Evolutionary conservation across 306 rosid genomes (phyloP).

Genomic region (Acacia acuminata): DNA sequence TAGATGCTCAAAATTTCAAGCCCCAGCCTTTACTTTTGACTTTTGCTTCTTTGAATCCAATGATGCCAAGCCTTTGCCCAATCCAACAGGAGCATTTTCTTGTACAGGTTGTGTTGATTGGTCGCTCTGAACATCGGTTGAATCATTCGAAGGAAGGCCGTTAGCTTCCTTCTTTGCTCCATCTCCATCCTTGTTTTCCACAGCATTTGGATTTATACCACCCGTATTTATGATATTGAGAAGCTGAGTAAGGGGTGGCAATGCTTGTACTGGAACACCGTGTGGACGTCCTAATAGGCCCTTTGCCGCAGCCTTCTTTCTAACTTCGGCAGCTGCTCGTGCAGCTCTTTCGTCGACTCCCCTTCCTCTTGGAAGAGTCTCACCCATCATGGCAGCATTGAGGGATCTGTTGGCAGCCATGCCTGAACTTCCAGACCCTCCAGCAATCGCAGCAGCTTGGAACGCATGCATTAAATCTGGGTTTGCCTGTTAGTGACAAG

Average conservation of each 20-base stretch:
- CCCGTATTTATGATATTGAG: constrained; percentile 77
- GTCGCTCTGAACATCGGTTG: constrained; percentile 36
- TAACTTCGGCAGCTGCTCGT: constrained; percentile 87
- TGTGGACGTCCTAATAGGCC: constrained; percentile 83
- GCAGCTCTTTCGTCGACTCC: constrained; percentile 96
- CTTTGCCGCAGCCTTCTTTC: constrained; percentile 94
- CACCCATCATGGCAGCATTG: constrained; percentile 79
- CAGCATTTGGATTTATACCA: constrained; percentile 46
- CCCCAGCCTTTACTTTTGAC: constrained; percentile 63
- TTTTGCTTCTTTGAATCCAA: constrained; percentile 82
- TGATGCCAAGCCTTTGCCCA: constrained; percentile 79
- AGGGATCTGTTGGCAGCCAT: constrained; percentile 68
- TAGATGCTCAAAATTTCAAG: constrained; percentile 50
- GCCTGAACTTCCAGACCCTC: constrained; percentile 85
- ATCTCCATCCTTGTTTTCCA: constrained; percentile 51
- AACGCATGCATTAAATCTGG: constrained; percentile 92
- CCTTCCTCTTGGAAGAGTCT: constrained; percentile 77
- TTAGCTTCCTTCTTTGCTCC: constrained; percentile 49
- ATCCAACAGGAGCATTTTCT: constrained; percentile 75
- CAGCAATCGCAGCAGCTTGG: constrained; percentile 87
- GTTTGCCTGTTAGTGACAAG: constrained; percentile 58
- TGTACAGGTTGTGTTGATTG: constrained; percentile 35
- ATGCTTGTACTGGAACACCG: constrained; percentile 82
- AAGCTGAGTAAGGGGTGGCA: constrained; percentile 82
- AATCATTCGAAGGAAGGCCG: constrained; percentile 36